Evolutionary conservation across 345 rosid species (phyloP).

Genomic region (Trapa bicornis): DNA sequence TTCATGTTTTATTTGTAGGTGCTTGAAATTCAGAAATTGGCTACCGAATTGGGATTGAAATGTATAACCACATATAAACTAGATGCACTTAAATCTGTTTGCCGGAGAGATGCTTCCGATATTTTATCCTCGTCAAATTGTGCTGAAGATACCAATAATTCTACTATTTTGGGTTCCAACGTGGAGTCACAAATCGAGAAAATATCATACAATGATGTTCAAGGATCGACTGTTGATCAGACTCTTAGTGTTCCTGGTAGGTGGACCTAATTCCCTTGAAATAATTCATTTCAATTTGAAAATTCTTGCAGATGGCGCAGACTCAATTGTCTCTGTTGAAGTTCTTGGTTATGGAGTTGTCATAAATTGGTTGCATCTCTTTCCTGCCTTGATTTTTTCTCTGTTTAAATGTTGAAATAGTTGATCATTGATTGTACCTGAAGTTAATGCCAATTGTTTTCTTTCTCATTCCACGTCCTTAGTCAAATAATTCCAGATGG

Average conservation of each 20-base stretch:
- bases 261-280: slow-evolving; percentile 6
- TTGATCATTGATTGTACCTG: not conserved
- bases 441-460: not conserved
- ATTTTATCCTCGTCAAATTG: slow-evolving; percentile 14
- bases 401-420: not conserved
- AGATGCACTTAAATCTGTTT: slow-evolving; percentile 84
- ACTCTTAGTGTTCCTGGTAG: slow-evolving; percentile 26
- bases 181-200: slow-evolving; percentile 8
- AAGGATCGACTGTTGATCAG: slow-evolving; percentile 19
- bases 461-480: not conserved
- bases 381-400: not conserved
- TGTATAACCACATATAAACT: slow-evolving; percentile 72
- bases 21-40: slow-evolving; percentile 60
- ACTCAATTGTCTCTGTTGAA: too few species aligned
- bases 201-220: slow-evolving; percentile 16
- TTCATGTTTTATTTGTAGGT: slow-evolving; percentile 29
- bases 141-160: slow-evolving; percentile 15
- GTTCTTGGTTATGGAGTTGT: too few species aligned
- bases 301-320: not conserved
- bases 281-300: not conserved
- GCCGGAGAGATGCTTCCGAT: slow-evolving; percentile 28
- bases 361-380: not conserved
- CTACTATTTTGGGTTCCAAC: slow-evolving; percentile 22
- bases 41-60: slow-evolving; percentile 74
- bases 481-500: not conserved